Conservation (phyloP, 1,284 basidiomycete genomes). For the Leccinum olivaceoglutinosum region DNA sequence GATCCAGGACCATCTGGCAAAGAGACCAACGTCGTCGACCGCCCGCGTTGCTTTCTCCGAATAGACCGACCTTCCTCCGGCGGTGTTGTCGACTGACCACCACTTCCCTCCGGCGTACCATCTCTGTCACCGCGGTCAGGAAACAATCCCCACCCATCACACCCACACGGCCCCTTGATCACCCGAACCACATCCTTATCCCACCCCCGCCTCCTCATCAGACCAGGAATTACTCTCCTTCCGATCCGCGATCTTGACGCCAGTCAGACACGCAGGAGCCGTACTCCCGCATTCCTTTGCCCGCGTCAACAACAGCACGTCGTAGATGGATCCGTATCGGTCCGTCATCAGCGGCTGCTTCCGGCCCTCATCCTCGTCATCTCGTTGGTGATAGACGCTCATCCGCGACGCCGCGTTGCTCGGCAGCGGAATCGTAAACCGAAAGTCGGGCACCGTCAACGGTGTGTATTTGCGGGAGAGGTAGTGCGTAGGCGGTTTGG, state of each 20-base stretch:
- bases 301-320: slow-evolving; percentile 70
- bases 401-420: slow-evolving; percentile 48
- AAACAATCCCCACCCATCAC: slow-evolving; percentile 38
- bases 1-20: slow-evolving; percentile 18
- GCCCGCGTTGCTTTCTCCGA: slow-evolving; percentile 38
- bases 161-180: slow-evolving; percentile 55
- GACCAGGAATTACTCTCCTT: slow-evolving; percentile 73
- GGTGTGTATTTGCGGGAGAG: slow-evolving; percentile 69
- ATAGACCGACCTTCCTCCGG: slow-evolving; percentile 18
- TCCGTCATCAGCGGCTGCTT: slow-evolving; percentile 74
- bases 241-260: slow-evolving; percentile 81
- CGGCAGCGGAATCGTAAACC: slow-evolving; percentile 52
- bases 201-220: slow-evolving; percentile 44
- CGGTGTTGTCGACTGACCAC: slow-evolving; percentile 9
- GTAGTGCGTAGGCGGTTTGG: slow-evolving; percentile 84
- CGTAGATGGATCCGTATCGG: slow-evolving; percentile 93
- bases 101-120: slow-evolving; percentile 11
- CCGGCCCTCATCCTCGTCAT: slow-evolving; percentile 39
- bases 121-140: neutral
- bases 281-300: slow-evolving; percentile 70
- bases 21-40: slow-evolving; percentile 32
- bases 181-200: slow-evolving; percentile 43
- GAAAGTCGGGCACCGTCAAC: slow-evolving; percentile 63
- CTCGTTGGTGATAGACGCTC: slow-evolving; percentile 37
- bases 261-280: slow-evolving; percentile 80